Base-by-base conservation (phyloP, 2,329 filamentous ascomycete genomes). In the Cordyceps tenuipes region DNA sequence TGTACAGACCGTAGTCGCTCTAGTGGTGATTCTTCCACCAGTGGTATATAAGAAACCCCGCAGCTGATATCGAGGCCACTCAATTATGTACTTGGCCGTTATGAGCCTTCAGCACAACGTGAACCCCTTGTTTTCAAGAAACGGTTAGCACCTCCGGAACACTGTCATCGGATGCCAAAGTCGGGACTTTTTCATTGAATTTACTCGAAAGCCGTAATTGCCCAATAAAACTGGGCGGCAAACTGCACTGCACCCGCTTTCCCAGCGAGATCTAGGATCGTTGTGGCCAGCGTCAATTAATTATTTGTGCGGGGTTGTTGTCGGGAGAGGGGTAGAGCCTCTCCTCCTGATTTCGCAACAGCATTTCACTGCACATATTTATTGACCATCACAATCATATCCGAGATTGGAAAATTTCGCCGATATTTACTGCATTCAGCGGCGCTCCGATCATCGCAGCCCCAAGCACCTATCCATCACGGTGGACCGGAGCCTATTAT, bases 401-500 rank as follows among this genome's bases (percentile, higher is more conserved):
- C 41, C 13, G 1, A 41, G 48, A 48, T 21, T 21, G 48, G 56
- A 8, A 59, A 50, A 46, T 19, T 12, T 36, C 56, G 56, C 56
- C 56, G 56, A 46, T 5, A 21, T n/a, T n/a, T 26, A 19, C 48
- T 39, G 26, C 36, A 15, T 44, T 36, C 1, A 36, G 51, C 39
- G 26, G 9, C 36, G 29, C 17, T 19, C 47, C 19, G 39, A 46
- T 13, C 48, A 13, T 57, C 34, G 46, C 46, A n/a, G 34, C 21
- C 1, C 23, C 46, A 57, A 26, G 36, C 23, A 9, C 13, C 56
- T 36, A 8, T 17, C 13, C 39, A 34, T 44, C 48, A 15, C 36
- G 19, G 56, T 46, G 56, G 48, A 19, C 48, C 48, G 56, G 56
- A 36, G 26, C 21, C n/a, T 51, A 59, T 52, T 52, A 52, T 59